Conservation (phyloP, 768 basidiomycete species). For the Tulasnella sp. region DNA sequence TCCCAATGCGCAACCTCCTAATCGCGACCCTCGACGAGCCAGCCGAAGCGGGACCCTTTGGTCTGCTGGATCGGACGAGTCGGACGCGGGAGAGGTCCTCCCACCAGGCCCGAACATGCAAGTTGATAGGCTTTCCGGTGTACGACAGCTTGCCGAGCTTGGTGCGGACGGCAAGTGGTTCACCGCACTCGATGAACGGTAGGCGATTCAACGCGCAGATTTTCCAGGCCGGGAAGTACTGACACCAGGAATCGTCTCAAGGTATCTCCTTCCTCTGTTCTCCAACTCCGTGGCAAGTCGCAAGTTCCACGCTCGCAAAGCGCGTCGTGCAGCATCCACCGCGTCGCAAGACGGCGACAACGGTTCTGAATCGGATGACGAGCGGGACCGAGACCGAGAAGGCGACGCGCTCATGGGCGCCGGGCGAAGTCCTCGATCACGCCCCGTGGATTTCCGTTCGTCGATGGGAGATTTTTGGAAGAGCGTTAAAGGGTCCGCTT, state of each 20-base stretch:
- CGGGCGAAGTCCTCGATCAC: constrained; percentile 1
- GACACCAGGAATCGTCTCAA: not conserved
- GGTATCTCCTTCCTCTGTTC: constrained; percentile 84
- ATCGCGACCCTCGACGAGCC: not conserved
- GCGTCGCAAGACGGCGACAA: constrained; percentile 6
- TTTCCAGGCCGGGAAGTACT: not conserved
- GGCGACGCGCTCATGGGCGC: constrained; percentile 11
- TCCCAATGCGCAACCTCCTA: not conserved
- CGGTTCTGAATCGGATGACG: constrained; percentile 26
- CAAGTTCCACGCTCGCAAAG: constrained; percentile 69
- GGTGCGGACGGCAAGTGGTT: constrained; percentile 91
- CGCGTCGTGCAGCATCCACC: constrained; percentile 25
- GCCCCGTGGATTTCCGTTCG: not conserved
- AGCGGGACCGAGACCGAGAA: constrained; percentile 19
- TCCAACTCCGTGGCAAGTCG: constrained; percentile 87
- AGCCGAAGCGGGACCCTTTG: not conserved
- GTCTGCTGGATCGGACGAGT: constrained; percentile 4
- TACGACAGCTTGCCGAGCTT: constrained; percentile 29
- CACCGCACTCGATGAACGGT: constrained; percentile 85
- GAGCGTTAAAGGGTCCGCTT: not conserved
- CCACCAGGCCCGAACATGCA: constrained; percentile 11
- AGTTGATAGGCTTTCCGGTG: not conserved
- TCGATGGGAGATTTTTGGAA: constrained; percentile 9
- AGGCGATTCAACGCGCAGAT: not conserved
- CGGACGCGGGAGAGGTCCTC: constrained; percentile 17